Evolutionary conservation across 2,329 filamentous ascomycete genomes (phyloP), one percentile per base, ranked within the genome.

Genomic region (Phaeosphaeria sp.): DNA sequence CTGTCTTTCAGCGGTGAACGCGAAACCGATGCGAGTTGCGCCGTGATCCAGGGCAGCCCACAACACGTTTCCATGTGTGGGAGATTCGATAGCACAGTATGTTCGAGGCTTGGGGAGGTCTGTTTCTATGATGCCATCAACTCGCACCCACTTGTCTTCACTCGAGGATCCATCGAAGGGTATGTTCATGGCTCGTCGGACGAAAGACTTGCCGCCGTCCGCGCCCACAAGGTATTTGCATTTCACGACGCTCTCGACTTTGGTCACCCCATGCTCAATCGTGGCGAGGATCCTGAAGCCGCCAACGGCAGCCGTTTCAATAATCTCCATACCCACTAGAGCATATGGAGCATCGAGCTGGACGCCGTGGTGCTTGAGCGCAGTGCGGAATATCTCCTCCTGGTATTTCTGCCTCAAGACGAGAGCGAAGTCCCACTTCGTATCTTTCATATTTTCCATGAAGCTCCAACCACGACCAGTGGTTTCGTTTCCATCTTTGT

Each of bases 351-450:
- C 67, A 42, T 77, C 71, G 4, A 80, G 70, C 1, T 70, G 57
- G 0, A 77, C 74, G 20, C 78, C 78, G 27, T 79, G 63, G 48
- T 61, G 74, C 49, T 57, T 71, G 67, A 80, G 49, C 56, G 77
- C 73, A n/a, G 72, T 69, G 43, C 83, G 77, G 51, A 86, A 82
- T 43, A 86, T 81, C 13, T 82, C 80, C 63, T 86, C 84, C 6
- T 83, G 81, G 64, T 84, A 85, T 66, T 82, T 85, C 69, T 87
- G 83, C 17, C 84, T 76, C 52, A 87, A 64, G 1, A 85, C 83
- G n/a, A 85, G 73, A 0, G 80, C 78, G 64, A 84, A 86, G 59
- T 83, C 79, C 72, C 81, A 85, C 24, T 74, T 73, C 1, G 83
- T 83, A 55, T 84, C 81, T 36, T 78, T 79, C 75, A 85, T 84